These are phyloP conservation scores for Fibroporia radiculosa DNA, from an alignment of 768 basidiomycete genomes.

Conservation along the genomic window DNA sequence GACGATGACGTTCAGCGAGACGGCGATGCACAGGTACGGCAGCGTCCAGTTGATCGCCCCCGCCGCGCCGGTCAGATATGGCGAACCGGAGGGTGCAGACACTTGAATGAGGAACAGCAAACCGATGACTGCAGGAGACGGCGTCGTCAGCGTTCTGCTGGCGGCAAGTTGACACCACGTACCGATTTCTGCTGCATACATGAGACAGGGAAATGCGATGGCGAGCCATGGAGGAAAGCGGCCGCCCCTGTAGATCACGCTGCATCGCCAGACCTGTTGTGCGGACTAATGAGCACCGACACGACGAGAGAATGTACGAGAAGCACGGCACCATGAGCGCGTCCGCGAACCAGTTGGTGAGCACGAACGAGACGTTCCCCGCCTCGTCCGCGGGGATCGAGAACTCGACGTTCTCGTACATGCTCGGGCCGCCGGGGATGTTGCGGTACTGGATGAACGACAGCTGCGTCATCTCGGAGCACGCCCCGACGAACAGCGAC, in stretches of 20 bases:
- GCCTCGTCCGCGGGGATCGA: background rate
- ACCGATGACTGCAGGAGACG: background rate
- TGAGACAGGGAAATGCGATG: background rate
- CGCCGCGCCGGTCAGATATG: too few species aligned
- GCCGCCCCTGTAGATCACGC: background rate
- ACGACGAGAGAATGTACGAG: background rate
- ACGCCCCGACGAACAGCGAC: background rate
- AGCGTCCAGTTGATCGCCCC: background rate
- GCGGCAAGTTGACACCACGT: too few species aligned
- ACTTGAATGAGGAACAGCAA: background rate
- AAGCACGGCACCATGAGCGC: background rate
- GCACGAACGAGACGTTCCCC: background rate
- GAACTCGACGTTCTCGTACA: background rate
- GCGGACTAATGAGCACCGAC: background rate
- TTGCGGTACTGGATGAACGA: background rate
- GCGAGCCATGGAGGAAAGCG: background rate
- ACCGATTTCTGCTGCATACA: background rate
- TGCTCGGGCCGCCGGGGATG: background rate
- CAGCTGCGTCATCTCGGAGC: background rate
- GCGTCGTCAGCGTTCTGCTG: background rate
- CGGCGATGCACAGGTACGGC: background rate
- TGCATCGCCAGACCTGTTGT: constrained; percentile 2
- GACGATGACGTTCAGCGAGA: constrained; percentile 1
- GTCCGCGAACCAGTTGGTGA: background rate
- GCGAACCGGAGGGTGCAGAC: background rate